Evolutionary conservation across 495 filamentous ascomycete genomes (phyloP), one percentile per base, ranked within the genome.

Genomic region (Neurospora sublineolata): DNA sequence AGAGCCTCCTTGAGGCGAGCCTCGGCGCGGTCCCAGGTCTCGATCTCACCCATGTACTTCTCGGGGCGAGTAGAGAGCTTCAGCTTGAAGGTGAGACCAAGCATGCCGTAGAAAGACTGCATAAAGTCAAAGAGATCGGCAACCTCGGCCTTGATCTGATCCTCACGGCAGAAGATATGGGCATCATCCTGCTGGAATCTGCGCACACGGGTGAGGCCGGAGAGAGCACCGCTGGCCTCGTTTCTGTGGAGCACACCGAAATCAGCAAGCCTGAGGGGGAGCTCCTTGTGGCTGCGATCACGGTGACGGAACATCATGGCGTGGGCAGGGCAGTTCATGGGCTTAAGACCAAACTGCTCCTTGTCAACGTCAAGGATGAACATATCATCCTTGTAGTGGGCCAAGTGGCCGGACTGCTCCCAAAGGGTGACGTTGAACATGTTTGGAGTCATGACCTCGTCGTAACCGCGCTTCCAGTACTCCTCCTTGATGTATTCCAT

Each of bases 321-420:
- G 36, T 80, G 78, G 33, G 78, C 78, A 4, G 96, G 95, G 82
- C 95, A 99, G 82, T 98, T 98, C 95, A 99, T 99, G 40, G 96
- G 95, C 84, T 99, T 99, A 46, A 99, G 86, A 14, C 84, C 91
- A 80, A 88, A 94, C 67, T 91, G 87, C 71, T 93, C 89, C 86
- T 98, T 97, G 77, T 98, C 93, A 40, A 94, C 87, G 40, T 96
- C 89, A 71, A 98, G 87, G 42, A 90, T 88, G 83, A 98, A 98
- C 95, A 99, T 98, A 80, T 97, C 93, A 37, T 98, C 94, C 74
- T 92, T 87, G 86, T 99, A 99, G 78, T 97, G 92, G 64, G 90
- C 88, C 93, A 93, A 96, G 80, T 99, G 95, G 64, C 96, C 95
- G 18, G 93, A 96, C 8, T 87, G 90, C 82, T 97, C 93, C 96